Evolutionary conservation across 345 rosid genomes (phyloP).

Genomic region (Diplotaxis tenuifolia): DNA sequence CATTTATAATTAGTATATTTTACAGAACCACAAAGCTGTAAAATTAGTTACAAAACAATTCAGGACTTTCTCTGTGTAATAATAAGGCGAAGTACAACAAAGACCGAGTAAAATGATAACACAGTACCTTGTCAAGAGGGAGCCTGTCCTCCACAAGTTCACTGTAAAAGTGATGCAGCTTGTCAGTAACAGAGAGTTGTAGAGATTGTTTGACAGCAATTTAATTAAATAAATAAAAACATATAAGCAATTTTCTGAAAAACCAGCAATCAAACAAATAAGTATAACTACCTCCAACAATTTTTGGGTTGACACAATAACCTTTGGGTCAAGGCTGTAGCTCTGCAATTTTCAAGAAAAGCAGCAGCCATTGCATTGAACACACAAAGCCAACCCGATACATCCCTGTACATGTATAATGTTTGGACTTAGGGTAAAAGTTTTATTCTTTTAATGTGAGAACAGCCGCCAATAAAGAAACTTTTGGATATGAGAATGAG

Average conservation of each 20-base stretch:
- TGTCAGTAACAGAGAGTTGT: conserved; percentile 45
- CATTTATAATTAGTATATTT: neutral
- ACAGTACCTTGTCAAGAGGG: conserved; percentile 75
- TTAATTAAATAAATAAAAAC: neutral
- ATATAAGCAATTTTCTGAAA: neutral
- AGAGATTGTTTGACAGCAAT: neutral
- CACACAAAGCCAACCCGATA: neutral
- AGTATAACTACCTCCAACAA: neutral
- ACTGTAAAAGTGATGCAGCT: conserved; percentile 69
- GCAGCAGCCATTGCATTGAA: neutral
- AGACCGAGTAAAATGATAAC: neutral
- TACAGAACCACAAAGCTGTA: neutral
- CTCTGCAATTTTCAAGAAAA: neutral
- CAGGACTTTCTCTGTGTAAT: neutral
- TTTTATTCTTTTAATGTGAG: neutral
- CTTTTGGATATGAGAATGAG: neutral
- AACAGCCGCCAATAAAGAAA: neutral
- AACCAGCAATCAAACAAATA: neutral
- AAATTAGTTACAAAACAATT: conserved; percentile 3
- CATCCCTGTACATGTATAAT: neutral
- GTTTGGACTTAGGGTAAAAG: neutral
- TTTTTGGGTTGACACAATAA: neutral
- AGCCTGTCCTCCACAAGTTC: conserved; percentile 90
- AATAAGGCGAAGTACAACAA: neutral
- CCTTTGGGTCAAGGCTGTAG: neutral